Evolutionary conservation across 2,329 filamentous ascomycete species (phyloP).

Genomic region (Xylariaceae sp.): DNA sequence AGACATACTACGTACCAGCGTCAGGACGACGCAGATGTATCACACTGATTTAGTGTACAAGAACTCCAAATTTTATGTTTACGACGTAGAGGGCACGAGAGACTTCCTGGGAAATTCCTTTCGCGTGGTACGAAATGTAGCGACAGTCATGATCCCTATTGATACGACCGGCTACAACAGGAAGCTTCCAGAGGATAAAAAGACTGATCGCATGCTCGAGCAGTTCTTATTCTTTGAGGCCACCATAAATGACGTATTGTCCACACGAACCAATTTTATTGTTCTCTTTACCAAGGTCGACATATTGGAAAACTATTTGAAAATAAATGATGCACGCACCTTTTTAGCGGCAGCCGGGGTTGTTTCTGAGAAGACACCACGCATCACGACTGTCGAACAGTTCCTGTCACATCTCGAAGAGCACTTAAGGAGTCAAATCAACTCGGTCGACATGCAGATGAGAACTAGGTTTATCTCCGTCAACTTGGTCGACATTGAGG

Average conservation of each 20-base stretch:
- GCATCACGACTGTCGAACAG: too few relatives aligned
- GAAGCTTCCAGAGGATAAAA: background rate
- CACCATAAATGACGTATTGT: background rate
- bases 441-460: too few relatives aligned
- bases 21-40: constrained; percentile 17
- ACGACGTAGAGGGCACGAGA: constrained; percentile 16
- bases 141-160: constrained; percentile 11
- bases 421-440: too few relatives aligned
- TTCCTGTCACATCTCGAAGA: too few relatives aligned
- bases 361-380: too few relatives aligned
- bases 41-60: background rate
- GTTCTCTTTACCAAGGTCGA: constrained; percentile 26
- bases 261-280: constrained; percentile 5
- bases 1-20: constrained; percentile 9
- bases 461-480: too few relatives aligned
- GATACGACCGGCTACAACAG: constrained; percentile 14
- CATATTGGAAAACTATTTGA: constrained; percentile 9
- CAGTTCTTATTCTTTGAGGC: background rate
- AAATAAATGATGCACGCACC: too few relatives aligned
- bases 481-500: too few relatives aligned
- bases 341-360: too few relatives aligned
- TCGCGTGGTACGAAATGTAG: constrained; percentile 12
- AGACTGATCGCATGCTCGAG: constrained; percentile 5
- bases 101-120: too few relatives aligned
- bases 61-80: background rate